Evolutionary conservation across 768 basidiomycete genomes (phyloP), one percentile per base, ranked within the genome.

Genomic region (Dioszegia aurantiaca): DNA sequence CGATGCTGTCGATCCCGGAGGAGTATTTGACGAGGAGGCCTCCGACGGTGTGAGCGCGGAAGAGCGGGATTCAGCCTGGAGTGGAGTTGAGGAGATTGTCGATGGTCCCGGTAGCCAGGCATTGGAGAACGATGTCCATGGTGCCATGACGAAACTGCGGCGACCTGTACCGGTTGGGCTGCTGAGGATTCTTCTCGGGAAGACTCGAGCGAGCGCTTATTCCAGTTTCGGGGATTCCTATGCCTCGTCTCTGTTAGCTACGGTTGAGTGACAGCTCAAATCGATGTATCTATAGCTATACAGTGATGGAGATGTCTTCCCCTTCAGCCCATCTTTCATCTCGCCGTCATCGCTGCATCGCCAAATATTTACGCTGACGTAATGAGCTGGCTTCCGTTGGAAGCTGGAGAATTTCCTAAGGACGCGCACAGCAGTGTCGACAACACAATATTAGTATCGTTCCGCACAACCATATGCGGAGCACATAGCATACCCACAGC

Each of bases 31-130:
- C 14, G n/a, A 17, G 4, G 61, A 27, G 77, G 90, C 87, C 75
- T 88, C 86, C 47, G 86, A 82, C 1, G 87, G 86, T 1, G 87
- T 65, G 58, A 57, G 19, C 33, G 1, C 3, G 6, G 44, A 26
- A 28, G 44, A 19, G 26, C 33, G 17, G n/a, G 21, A 16, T 2
- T 24, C 33, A n/a, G 51, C 39, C 21, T 55, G 43, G 64, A 64
- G 51, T 6, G 51, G 51, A 4, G 39, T 19, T 30, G 10, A 23
- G 2, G 36, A 37, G 21, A n/a, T 53, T 36, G 51, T 53, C 14
- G 56, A 56, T 8, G 56, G 51, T n/a, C 59, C 55, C 27, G 58
- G 28, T 27, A 39, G 49, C 33, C 33, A 40, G 36, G n/a, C 21
- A 23, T 37, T 52, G 3, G 49, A 37, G 33, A 23, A 52, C 8